Base-by-base conservation (phyloP, 257 asterid genomes). In the Plantago ovata region DNA sequence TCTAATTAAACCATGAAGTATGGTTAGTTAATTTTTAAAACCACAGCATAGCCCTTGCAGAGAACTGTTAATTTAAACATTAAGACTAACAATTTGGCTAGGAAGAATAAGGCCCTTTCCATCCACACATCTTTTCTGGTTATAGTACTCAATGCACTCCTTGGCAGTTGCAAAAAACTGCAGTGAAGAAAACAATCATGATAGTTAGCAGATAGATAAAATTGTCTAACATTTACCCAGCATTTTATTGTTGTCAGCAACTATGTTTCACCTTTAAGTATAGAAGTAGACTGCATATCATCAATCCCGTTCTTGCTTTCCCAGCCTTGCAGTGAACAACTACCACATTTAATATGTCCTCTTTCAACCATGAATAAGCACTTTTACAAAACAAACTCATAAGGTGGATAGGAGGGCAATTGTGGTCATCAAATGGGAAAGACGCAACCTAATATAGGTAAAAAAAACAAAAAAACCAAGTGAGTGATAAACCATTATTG, bases 261-360 rank as follows among this genome's bases (percentile, higher is more conserved):
- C 40, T 47, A 51, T 59, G 65, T 49, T 67, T 76, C 62, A 85
- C 96, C 98, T 92, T 92, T 69, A 92, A 78, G 83, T 78, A 92
- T 65, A 92, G 81, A 62, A 92, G 96, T 69, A 92, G 95, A 81
- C 98, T 84, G 62, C 96, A 92, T 56, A 88, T 88, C 96, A 92
- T 92, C 75, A 92, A 69, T 67, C 97, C 97, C 9, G 97, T 92
- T 83, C 98, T 85, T 52, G 98, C 98, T 81, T 70, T 92, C 56
- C 98, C 98, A 61, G 98, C 98, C 86, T 92, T 92, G 72, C 98
- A 92, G 77, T 88, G 98, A 72, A 92, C 95, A 71, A 92, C 97
- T 58, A 92, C 98, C 70, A 92, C 98, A 75, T 92, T 88, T 61
- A 84, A 53, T 64, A 92, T 92, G 75, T 88, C 97, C 74, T 79